These are phyloP conservation scores for Sporobolomyces pararoseus DNA, from an alignment of 768 basidiomycete genomes.

Conservation along the genomic window DNA sequence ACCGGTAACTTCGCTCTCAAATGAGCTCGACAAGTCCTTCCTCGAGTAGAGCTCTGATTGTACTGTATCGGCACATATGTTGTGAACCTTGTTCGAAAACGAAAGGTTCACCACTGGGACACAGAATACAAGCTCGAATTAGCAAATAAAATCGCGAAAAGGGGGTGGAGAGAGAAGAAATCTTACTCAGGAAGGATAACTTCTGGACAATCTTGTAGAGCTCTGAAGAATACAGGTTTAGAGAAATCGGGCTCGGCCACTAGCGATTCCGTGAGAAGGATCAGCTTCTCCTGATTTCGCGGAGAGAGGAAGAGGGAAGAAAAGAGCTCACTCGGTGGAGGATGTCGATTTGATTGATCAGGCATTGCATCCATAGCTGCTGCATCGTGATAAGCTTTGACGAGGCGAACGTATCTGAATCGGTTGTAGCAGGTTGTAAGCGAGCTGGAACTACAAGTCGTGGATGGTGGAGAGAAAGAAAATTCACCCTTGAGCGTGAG, in stretches of 20 bases:
- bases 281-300: not conserved
- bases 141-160: not conserved
- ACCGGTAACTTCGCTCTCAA: not conserved
- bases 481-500: constrained; percentile 33
- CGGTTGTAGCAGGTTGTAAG: not conserved
- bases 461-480: too few species aligned
- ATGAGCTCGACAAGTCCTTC: constrained; percentile 33
- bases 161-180: not conserved
- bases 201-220: constrained; percentile 26
- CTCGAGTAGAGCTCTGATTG: constrained; percentile 22
- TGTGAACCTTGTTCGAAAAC: constrained; percentile 26
- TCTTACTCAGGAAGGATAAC: constrained; percentile 38
- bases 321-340: constrained; percentile 18
- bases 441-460: too few species aligned
- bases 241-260: constrained; percentile 32
- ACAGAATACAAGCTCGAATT: not conserved
- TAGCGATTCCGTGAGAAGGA: not conserved
- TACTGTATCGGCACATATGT: constrained; percentile 42
- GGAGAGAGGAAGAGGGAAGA: too few species aligned
- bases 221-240: constrained; percentile 35
- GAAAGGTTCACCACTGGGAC: constrained; percentile 27
- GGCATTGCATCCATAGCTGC: constrained; percentile 40
- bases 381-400: constrained; percentile 36
- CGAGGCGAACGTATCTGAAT: constrained; percentile 31
- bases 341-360: constrained; percentile 13